Evolutionary conservation across 1,139 yeast genomes (phyloP), one percentile per base, ranked within the genome.

Genomic region (Yamadazyma oceani): DNA sequence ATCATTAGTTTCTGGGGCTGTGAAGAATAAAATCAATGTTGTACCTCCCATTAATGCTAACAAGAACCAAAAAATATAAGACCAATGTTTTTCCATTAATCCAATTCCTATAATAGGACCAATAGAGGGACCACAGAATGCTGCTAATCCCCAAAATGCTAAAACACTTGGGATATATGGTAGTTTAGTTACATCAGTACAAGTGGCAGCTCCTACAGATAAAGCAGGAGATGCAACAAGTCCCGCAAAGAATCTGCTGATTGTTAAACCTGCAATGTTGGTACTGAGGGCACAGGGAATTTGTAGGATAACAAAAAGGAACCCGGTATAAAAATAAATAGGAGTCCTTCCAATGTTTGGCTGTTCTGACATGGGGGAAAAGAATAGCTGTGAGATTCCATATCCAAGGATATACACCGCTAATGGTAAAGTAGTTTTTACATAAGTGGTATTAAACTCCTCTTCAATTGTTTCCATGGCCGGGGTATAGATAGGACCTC

Each of bases 341-440:
- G 64, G 52, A 36, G 72, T 75, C 46, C 88, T 65, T 3, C 88
- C 88, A 38, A 80, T 69, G 13, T 60, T 59, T 8, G 61, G 49
- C 38, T 58, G 54, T 51, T 80, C 85, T 4, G 80, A 69, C 41
- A 79, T 42, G 1, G 85, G 84, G 2, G 80, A 66, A 38, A 77
- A 69, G 1, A 77, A 43, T 64, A 76, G 58, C 11, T 82, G 82
- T 0, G 82, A 82, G 23, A 74, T 33, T 17, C 82, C 84, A 46
- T 76, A 78, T 1, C 82, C 85, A 15, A 78, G 44, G 11, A 79
- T 78, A 46, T 52, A 62, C 35, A 59, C 37, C 5, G 63, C 41
- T 31, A 62, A 58, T 4, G 79, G 78, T 8, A 80, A 55, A 1
- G 69, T 60, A 0, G 80, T 74, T 3, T 62, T 64, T 10, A 67